Base-by-base conservation (phyloP, 805 yeast genomes). In the Zygotorulaspora sp. region DNA sequence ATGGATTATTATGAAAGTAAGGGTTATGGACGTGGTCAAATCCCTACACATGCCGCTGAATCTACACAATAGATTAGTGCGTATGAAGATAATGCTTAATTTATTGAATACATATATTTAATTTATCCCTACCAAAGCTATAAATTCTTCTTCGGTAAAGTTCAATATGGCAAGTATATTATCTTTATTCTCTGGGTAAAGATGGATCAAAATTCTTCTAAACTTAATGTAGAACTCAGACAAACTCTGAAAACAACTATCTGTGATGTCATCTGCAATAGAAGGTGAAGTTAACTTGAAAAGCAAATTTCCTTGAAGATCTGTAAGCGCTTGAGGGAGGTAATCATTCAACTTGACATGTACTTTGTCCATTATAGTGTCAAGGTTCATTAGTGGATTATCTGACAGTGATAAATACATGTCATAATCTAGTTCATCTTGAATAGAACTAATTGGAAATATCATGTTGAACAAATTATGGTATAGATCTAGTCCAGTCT, bases 1-100 rank as follows among this genome's bases (percentile, higher is more conserved):
- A 92, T 92, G 98, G 97, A 92, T 58, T 92, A 90, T 58, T 92
- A 92, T 56, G 78, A 82, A 6, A 74, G 75, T 49, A 84, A 87
- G 35, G 97, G 98, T 1, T 89, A 88, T 53, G 97, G 97, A 8
- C 72, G 97, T 47, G 97, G 96, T 5, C 69, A 76, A 48, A 56
- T 71, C 7, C 96, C 96, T 1, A 63, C 50, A 13, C 65, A 53
- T 40, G 49, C 57, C 10, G 23, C 31, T 28, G 30, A 36, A 9
- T 22, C 24, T 12, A 35, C 25, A 14, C 23, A 31, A n/a, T 24
- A 19, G 12, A 24, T 14, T 21, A 5, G 25, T 10, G 17, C 24
- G 22, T 32, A 31, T 14, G 25, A n/a, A 14, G 19, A 5, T 21
- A 23, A 19, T 25, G 23, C 8, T n/a, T 12, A 11, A 12, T 13